Evolutionary conservation across 108 stramenopile species (phyloP).

Genomic region (Cyclostephanos tholiformis): DNA sequence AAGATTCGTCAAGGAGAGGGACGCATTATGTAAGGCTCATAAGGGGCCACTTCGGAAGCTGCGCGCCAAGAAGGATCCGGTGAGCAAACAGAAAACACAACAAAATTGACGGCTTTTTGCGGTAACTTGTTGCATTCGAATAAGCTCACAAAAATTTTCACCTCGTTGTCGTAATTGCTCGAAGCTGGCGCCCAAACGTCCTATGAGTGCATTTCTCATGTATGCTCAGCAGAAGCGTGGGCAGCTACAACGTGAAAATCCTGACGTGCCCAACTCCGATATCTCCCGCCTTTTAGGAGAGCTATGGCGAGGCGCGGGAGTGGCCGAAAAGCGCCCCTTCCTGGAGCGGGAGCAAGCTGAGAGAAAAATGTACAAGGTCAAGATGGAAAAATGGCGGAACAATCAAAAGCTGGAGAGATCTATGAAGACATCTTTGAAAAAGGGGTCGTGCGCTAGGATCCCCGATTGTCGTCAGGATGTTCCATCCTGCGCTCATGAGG

Average conservation of each 20-base stretch:
- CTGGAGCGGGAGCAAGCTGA: constrained; percentile 42
- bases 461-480: constrained; percentile 35
- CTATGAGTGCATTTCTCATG: constrained; percentile 50
- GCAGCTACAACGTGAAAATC: constrained; percentile 33
- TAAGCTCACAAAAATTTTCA: no score
- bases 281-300: constrained; percentile 47
- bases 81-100: neutral
- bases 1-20: constrained; percentile 38
- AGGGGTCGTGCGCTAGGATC: neutral
- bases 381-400: constrained; percentile 36
- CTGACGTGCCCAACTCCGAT: constrained; percentile 44
- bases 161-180: no score
- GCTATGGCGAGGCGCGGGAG: constrained; percentile 13
- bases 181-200: constrained; percentile 33
- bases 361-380: constrained; percentile 36
- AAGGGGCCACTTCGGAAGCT: constrained; percentile 32
- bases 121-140: no score
- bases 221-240: constrained; percentile 32
- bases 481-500: constrained; percentile 18
- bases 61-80: constrained; percentile 47
- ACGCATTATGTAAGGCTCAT: constrained; percentile 10
- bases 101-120: no score
- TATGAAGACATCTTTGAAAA: constrained; percentile 14
- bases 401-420: constrained; percentile 37
- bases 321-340: constrained; percentile 32